phyloP scores from a whole-genome alignment of 495 filamentous ascomycete genomes.

The Hypoxylon subgilvum region DNA sequence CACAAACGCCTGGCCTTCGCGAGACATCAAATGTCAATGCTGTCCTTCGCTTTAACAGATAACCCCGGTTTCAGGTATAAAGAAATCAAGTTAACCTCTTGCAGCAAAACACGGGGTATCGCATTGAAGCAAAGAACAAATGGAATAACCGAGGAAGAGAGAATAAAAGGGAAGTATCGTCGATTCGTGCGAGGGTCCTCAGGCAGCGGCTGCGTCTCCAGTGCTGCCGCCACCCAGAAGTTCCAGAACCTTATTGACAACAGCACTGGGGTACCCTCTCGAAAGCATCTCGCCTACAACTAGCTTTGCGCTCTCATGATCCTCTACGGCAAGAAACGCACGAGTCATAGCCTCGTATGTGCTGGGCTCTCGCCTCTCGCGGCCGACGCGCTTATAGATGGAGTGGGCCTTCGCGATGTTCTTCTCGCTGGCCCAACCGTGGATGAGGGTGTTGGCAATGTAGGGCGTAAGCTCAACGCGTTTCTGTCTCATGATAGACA shows the following conservation, averaged over 20 bases:
- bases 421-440: conserved; percentile 90
- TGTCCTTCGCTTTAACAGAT: conserved; percentile 36
- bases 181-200: neutral
- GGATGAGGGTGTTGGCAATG: conserved; percentile 98
- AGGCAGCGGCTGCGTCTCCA: conserved; percentile 35
- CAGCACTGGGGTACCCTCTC: conserved; percentile 87
- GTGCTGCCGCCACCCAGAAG: conserved; percentile 71
- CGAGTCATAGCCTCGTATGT: conserved; percentile 99
- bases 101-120: conserved; percentile 48
- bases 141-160: no score
- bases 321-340: conserved; percentile 83
- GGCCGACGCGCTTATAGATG: conserved; percentile 77
- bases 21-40: conserved; percentile 17
- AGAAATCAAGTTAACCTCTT: conserved; percentile 26
- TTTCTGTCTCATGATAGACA: conserved; percentile 72
- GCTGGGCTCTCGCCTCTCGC: conserved; percentile 84
- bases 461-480: conserved; percentile 90
- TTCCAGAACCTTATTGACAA: conserved; percentile 89
- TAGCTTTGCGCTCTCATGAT: conserved; percentile 70
- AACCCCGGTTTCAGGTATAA: conserved; percentile 27
- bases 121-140: conserved; percentile 44
- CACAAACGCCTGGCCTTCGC: conserved; percentile 37
- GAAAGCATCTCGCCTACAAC: conserved; percentile 91
- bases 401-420: conserved; percentile 77
- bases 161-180: conserved; percentile 7